These are phyloP conservation scores for Maudiozyma bulderi DNA, from an alignment of 805 yeast genomes.

Conservation along the genomic window DNA sequence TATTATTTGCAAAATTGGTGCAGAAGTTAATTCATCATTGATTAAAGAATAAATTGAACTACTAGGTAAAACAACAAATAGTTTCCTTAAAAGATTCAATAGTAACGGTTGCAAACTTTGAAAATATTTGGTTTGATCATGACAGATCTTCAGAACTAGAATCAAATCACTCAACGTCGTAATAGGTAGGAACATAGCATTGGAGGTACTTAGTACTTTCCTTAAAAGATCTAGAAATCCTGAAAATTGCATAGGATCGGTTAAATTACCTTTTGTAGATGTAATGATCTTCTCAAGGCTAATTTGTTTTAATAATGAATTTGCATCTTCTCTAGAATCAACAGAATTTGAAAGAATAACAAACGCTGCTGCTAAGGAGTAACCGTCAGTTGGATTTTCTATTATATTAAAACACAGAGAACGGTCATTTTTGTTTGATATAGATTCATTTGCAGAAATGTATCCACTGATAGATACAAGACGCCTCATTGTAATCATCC, in stretches of 20 bases:
- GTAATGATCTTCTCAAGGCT: slow-evolving; percentile 10
- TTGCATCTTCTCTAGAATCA: slow-evolving; percentile 13
- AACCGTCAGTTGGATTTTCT: slow-evolving; percentile 9
- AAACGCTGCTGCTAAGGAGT: slow-evolving; percentile 18
- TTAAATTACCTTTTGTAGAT: slow-evolving; percentile 6
- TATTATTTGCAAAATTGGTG: slow-evolving; percentile 7
- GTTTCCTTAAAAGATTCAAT: slow-evolving; percentile 18
- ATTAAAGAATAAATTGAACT: slow-evolving; percentile 9
- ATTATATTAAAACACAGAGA: slow-evolving; percentile 10
- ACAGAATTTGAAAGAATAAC: slow-evolving; percentile 23
- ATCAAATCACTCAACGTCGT: slow-evolving; percentile 9
- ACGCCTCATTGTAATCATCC: slow-evolving; percentile 27
- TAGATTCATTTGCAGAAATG: slow-evolving; percentile 19
- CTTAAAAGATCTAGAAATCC: slow-evolving; percentile 23
- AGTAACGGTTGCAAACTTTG: slow-evolving; percentile 17
- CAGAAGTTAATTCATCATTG: neutral
- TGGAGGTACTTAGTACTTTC: slow-evolving; percentile 20
- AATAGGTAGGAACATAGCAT: slow-evolving; percentile 13
- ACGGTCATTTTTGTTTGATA: slow-evolving; percentile 16
- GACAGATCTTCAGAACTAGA: slow-evolving; percentile 12
- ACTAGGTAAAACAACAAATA: slow-evolving; percentile 22
- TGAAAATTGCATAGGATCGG: slow-evolving; percentile 28
- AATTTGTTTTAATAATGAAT: slow-evolving; percentile 10
- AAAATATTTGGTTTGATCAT: slow-evolving; percentile 21
- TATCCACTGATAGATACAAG: slow-evolving; percentile 18